phyloP scores from a whole-genome alignment of 2,329 filamentous ascomycete genomes.

The Dactylonectria macrodidyma region DNA sequence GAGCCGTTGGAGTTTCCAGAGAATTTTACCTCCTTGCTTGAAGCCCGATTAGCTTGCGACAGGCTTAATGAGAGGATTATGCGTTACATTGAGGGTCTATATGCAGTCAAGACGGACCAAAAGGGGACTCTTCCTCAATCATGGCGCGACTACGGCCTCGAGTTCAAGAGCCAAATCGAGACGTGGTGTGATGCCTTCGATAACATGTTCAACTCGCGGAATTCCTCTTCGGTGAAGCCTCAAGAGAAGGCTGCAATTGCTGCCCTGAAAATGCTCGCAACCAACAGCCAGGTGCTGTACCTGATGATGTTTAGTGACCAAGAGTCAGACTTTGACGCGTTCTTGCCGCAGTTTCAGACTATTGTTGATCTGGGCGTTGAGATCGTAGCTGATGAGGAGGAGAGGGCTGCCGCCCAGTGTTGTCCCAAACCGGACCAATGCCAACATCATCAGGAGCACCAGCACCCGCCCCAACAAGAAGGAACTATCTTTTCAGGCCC shows the following conservation, averaged over 20 bases:
- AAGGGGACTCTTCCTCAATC: conserved; percentile 67
- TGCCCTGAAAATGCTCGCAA: conserved; percentile 74
- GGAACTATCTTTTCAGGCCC: conserved; percentile 56
- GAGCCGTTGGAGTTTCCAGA: conserved; percentile 43
- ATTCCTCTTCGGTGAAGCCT: conserved; percentile 62
- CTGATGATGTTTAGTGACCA: conserved; percentile 72
- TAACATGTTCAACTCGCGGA: conserved; percentile 65
- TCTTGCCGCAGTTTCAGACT: conserved; percentile 64
- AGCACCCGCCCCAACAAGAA: conserved; percentile 29
- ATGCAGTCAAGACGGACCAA: conserved; percentile 63
- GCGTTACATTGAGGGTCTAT: conserved; percentile 70
- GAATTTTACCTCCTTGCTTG: conserved; percentile 64
- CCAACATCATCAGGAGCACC: conserved; percentile 52
- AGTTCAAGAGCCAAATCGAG: conserved; percentile 66
- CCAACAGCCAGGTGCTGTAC: conserved; percentile 71
- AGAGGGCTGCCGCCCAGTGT: conserved; percentile 61
- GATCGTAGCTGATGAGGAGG: conserved; percentile 72
- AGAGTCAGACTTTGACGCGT: conserved; percentile 72
- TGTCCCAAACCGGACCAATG: conserved; percentile 62
- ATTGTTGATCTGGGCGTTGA: conserved; percentile 73
- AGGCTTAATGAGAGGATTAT: conserved; percentile 69
- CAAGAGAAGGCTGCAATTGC: conserved; percentile 73
- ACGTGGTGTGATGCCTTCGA: conserved; percentile 72
- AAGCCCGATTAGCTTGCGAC: conserved; percentile 72
- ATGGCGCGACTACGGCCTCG: conserved; percentile 62